Evolutionary conservation across 2,329 filamentous ascomycete species (phyloP), one percentile per base, ranked within the genome.

Genomic region (Diaporthe velutina): DNA sequence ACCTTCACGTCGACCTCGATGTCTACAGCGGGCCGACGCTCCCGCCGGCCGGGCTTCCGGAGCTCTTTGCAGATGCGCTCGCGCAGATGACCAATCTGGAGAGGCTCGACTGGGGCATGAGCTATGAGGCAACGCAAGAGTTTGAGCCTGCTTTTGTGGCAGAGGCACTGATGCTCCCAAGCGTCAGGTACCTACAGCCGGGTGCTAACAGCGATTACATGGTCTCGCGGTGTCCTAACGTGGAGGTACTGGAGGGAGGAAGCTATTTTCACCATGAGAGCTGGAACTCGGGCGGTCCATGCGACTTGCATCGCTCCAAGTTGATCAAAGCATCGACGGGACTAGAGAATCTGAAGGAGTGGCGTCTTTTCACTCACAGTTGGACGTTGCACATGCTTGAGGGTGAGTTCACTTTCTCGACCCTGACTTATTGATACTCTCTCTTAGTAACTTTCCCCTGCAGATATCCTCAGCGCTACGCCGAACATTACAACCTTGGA

Each of bases 41-140:
- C 4, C 60, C 60, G 25, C 28, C 60, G 28, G 8, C 28, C 17
- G 60, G 15, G 6, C 19, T 64, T 45, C 40, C 25, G 10, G 40
- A 15, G 19, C 7, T 45, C 4, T 64, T 64, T 22, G 17, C 60
- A 2, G 40, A 64, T 22, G 60, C 33, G 15, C 60, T 64, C 40
- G 42, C 40, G 13, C 25, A 48, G 25, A 64, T 64, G 60, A 33
- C 17, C 17, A 48, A 48, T 22, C 60, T 64, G 28, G 25, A 45
- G 40, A 64, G 40, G 28, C 60, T 64, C 25, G 60, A 64, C 25
- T 64, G 60, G 60, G 60, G 40, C 2, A 33, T 64, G n/a, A 33
- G 25, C 40, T 15, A 17, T 9, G 40, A 64, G 25, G 60, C 25
- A 64, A 64, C 60, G 25, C 60, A 19, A 15, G 28, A 7, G 2